Evolutionary conservation across 2,329 filamentous ascomycete species (phyloP), one percentile per base, ranked within the genome.

Genomic region (Boeremia exigua): DNA sequence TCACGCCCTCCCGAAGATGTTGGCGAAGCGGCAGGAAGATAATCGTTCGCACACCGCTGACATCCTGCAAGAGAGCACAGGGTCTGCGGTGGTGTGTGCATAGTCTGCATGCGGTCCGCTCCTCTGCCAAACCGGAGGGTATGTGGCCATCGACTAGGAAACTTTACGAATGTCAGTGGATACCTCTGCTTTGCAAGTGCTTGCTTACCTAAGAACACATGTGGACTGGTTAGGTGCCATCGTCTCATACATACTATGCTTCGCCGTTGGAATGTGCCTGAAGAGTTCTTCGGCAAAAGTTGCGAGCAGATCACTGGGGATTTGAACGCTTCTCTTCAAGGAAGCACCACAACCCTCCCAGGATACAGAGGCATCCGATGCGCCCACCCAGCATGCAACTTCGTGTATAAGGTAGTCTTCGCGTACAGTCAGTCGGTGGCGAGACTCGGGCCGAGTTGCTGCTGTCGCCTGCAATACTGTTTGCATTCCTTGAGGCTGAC

Each of bases 11-110:
- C 14, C 51, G 34, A 15, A 54, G 23, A 9, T 15, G 8, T 1
- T 53, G 47, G 2, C 32, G 38, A 29, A 63, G 46, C 6, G 63
- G 61, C 43, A 64, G 11, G 34, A 63, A 63, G n/a, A 64, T 42
- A 2, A 64, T 44, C 1, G 48, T 63, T 10, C 45, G 48, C 3
- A 48, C 38, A 9, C 58, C 56, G 25, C 43, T 30, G 12, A 66
- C 23, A 2, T 56, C 53, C 12, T 61, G 50, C 6, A 63, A 44
- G 34, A 61, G 48, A 23, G 58, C 61, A 32, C 63, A 65, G 8
- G 59, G 58, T 10, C 33, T 39, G 6, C 6, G 29, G 25, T 30
- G 29, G 6, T 38, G 40, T 4, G 43, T 60, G 42, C 63, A 66
- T 5, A n/a, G 2, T 33, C 2, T 14, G 15, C 61, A 64, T 12